phyloP scores from a whole-genome alignment of 257 asterid genomes.

The Catharanthus roseus region DNA sequence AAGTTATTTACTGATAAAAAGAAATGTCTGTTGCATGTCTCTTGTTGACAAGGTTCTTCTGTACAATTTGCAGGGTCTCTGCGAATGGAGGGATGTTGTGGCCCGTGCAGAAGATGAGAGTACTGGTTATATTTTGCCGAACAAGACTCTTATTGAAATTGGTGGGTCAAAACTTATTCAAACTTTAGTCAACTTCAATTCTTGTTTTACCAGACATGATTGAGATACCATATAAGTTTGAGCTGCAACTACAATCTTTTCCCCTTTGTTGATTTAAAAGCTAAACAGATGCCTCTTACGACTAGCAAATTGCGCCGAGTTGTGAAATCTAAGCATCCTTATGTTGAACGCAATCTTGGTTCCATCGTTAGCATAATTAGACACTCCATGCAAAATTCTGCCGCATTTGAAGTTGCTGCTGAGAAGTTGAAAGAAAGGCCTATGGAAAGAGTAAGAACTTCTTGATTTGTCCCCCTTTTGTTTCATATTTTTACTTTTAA shows the following conservation, averaged over 20 bases:
- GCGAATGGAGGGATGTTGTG: conserved; percentile 88
- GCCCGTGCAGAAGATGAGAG: conserved; percentile 99
- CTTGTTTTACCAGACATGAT: conserved; percentile 8
- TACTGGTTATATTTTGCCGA: conserved; percentile 92
- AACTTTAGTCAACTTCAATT: conserved; percentile 9
- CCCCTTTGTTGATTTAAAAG: conserved; percentile 39
- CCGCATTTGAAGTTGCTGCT: conserved; percentile 66
- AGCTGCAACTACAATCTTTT: conserved; percentile 8
- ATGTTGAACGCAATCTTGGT: conserved; percentile 71
- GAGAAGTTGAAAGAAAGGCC: conserved; percentile 53
- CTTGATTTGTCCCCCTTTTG: background rate
- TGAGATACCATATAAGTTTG: conserved; percentile 12
- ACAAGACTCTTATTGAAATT: conserved; percentile 78
- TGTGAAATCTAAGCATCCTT: conserved; percentile 72
- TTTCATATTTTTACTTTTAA: background rate
- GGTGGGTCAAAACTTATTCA: conserved; percentile 40
- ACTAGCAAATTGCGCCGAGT: conserved; percentile 50
- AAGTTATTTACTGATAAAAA: background rate
- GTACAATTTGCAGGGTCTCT: conserved; percentile 55
- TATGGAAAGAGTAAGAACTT: conserved; percentile 48
- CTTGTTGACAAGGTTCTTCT: background rate
- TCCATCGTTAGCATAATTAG: conserved; percentile 73
- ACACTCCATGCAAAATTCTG: conserved; percentile 67
- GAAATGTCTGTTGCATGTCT: background rate
- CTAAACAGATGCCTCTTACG: conserved; percentile 87